These are phyloP conservation scores for Liriodendron chinense DNA, from an alignment of 164 flowering plant species.

Conservation along the genomic window DNA sequence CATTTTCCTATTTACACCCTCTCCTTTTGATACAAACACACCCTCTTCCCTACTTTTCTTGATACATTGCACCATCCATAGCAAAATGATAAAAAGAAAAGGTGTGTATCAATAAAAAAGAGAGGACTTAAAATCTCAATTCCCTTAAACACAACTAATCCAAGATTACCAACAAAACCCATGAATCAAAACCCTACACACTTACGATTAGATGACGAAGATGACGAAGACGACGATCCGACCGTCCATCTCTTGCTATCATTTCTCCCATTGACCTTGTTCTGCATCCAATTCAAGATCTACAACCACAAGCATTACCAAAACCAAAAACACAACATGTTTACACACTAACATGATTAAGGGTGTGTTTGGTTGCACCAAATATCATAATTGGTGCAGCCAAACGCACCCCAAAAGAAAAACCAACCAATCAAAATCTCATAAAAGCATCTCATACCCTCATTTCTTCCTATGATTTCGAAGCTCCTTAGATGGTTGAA, in stretches of 20 bases:
- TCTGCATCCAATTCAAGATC: slow-evolving; percentile 67
- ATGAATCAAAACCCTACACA: neutral
- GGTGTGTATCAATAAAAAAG: no score
- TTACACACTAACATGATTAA: neutral
- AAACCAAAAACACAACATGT: neutral
- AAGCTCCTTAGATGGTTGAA: neutral
- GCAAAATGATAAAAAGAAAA: no score
- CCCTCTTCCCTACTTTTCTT: no score
- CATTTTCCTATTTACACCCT: no score
- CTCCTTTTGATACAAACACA: no score
- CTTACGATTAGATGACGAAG: neutral
- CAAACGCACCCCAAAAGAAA: no score
- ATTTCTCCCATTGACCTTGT: slow-evolving; percentile 39
- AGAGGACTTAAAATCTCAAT: no score
- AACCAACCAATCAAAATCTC: neutral
- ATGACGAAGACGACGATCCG: slow-evolving; percentile 4
- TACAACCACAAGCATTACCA: slow-evolving; percentile 11
- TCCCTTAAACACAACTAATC: no score
- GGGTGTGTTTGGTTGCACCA: neutral
- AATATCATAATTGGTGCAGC: neutral
- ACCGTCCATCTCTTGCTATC: slow-evolving; percentile 23
- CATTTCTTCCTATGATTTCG: neutral
- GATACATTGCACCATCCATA: no score
- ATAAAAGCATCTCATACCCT: neutral
- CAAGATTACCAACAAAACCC: no score